Base-by-base conservation (phyloP, 208 protist genomes). In the Crithidia expoeki region DNA sequence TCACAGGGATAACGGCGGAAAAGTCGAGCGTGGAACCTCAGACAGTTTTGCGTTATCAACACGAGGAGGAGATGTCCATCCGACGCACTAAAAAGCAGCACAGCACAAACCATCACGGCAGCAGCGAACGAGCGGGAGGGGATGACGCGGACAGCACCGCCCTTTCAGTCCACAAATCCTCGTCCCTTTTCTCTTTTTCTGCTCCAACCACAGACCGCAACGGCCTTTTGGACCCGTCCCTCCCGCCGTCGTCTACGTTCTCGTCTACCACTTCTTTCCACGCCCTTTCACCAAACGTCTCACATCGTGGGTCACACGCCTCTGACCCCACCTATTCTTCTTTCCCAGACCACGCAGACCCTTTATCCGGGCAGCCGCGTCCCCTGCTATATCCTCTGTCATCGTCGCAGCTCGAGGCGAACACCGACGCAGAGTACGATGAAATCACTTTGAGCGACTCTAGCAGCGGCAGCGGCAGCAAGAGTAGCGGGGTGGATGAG, bases 221-320 rank as follows among this genome's bases (percentile, higher is more conserved):
- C 36, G 58, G n/a, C n/a, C n/a, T 23, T 16, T 42, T 42, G 17
- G 59, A 65, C 44, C n/a, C 59, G 44, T 34, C 44, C 17, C 30
- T 27, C 10, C 44, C 30, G 2, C 28, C 30, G 4, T 50, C 42
- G 3, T 32, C 44, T 4, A 28, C 9, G 9, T 40, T 21, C 12
- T 47, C 55, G 9, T 60, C 38, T 9, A 47, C 25, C 23, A 28
- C 42, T 7, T 33, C 60, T 1, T 66, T 46, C 5, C 16, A 30
- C 5, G 7, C 58, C 2, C 46, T 57, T 11, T 44, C 61, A 4
- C 28, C 14, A 3, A 19, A 40, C 6, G 46, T 42, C 28, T 65
- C 59, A 1, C 47, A 55, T 16, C 47, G 57, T 21, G 61, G 57
- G n/a, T 57, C 61, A 19, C 44, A 34, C 21, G 34, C 34, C 33